Evolutionary conservation across 2,329 filamentous ascomycete genomes (phyloP).

Genomic region (Fusarium irregulare): DNA sequence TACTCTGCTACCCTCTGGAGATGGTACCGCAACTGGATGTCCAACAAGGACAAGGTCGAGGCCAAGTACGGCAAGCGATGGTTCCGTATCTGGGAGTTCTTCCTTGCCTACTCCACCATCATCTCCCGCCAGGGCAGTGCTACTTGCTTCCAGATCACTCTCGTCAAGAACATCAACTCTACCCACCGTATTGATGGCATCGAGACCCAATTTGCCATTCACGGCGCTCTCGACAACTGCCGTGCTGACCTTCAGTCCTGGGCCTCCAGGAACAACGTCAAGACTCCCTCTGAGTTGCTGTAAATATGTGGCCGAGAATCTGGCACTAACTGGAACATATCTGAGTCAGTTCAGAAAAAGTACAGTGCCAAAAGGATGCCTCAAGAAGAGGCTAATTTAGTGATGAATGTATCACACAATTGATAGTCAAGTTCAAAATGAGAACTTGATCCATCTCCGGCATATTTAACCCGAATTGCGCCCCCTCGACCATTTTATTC

Average conservation of each 20-base stretch:
- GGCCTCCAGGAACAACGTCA: conserved; percentile 53
- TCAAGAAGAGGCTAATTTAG: conserved; percentile 4
- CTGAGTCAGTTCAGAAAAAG: conserved; percentile 1
- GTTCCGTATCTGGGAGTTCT: conserved; percentile 97
- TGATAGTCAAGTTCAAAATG: conserved; percentile 2
- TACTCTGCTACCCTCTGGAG: conserved; percentile 97
- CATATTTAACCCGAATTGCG: conserved; percentile 41
- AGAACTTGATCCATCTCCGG: conserved; percentile 34
- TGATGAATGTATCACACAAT: conserved; percentile 1
- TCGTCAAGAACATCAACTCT: conserved; percentile 94
- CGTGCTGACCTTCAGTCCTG: conserved; percentile 51
- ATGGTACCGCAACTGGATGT: conserved; percentile 99
- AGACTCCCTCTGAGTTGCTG: conserved; percentile 48
- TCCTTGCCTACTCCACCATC: conserved; percentile 88
- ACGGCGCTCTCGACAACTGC: conserved; percentile 65
- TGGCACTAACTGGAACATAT: background rate
- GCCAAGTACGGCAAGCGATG: conserved; percentile 95
- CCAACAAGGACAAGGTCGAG: conserved; percentile 89
- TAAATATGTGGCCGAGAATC: conserved; percentile 9
- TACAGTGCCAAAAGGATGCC: conserved; percentile 4
- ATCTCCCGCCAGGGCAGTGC: conserved; percentile 85
- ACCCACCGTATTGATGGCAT: conserved; percentile 86
- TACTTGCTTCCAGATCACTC: conserved; percentile 88
- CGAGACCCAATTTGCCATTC: conserved; percentile 74
- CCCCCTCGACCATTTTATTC: conserved; percentile 32